phyloP scores from a whole-genome alignment of 139 green algal species.

The Tetraselmis chui region DNA sequence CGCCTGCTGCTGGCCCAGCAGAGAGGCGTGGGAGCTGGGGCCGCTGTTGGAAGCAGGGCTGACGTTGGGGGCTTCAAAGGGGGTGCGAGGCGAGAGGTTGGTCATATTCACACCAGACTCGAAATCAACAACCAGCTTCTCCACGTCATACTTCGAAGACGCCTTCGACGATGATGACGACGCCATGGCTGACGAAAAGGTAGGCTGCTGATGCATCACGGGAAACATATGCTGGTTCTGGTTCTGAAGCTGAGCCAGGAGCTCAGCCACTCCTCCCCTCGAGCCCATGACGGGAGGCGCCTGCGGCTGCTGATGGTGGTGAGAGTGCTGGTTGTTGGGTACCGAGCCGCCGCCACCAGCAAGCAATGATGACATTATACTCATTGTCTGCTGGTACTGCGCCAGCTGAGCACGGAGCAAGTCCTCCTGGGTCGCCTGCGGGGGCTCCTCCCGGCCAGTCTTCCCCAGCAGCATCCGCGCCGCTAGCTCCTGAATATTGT shows the following conservation, averaged over 20 bases:
- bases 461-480: no score
- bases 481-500: no score
- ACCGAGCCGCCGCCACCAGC: neutral
- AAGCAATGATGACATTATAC: neutral
- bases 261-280: no score
- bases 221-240: neutral
- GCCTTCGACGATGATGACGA: no score
- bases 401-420: constrained; percentile 2
- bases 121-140: neutral
- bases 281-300: neutral
- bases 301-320: neutral
- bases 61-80: neutral
- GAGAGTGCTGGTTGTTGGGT: neutral
- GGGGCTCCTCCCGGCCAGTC: no score
- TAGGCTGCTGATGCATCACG: no score
- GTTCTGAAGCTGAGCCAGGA: neutral
- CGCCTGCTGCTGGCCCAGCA: neutral
- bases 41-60: neutral
- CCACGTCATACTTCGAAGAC: neutral
- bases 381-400: constrained; percentile 5
- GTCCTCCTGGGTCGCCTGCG: neutral
- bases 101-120: neutral
- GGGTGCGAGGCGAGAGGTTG: neutral
- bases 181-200: no score
- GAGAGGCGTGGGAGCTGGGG: neutral